Percentiles rank a stretch among this genome's conserved stretches.
These are phyloP conservation scores for Hansenula lynferdii DNA, from an alignment of 1,139 yeast species.

Conservation along the genomic window DNA sequence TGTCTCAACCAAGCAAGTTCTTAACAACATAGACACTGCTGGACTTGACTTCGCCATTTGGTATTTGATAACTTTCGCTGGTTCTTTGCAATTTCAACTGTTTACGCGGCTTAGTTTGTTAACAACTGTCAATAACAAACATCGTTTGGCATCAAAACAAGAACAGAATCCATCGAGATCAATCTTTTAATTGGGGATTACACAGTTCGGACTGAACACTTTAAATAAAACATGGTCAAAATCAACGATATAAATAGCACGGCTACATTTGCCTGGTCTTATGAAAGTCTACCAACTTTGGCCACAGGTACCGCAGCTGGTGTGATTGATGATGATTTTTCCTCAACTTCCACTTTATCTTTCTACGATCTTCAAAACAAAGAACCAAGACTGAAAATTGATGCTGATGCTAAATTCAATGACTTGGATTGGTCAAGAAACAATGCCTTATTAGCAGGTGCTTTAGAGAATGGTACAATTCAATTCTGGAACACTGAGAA, in stretches of 20 bases:
- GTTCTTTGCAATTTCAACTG: too few species aligned
- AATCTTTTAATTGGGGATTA: too few species aligned
- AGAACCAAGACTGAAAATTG: conserved; percentile 54
- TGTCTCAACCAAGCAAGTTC: not conserved
- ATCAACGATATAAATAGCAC: conserved; percentile 80
- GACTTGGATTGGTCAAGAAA: conserved; percentile 85
- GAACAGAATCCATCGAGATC: too few species aligned
- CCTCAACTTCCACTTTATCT: conserved; percentile 71
- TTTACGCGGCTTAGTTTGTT: not conserved
- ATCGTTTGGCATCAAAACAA: too few species aligned
- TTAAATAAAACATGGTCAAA: conserved; percentile 59
- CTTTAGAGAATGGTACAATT: conserved; percentile 76
- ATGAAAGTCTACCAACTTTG: conserved; percentile 63
- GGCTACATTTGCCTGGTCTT: conserved; percentile 95
- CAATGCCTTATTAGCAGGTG: conserved; percentile 77
- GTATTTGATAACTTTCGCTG: too few species aligned
- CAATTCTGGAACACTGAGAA: conserved; percentile 71
- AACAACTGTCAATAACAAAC: conserved; percentile 2
- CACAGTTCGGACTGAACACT: not conserved
- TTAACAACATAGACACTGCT: not conserved
- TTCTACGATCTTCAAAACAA: conserved; percentile 61
- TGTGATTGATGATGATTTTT: conserved; percentile 84
- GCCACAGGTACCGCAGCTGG: conserved; percentile 96
- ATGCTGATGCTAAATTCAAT: conserved; percentile 52
- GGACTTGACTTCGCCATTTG: not conserved